These are phyloP conservation scores for Lepidopterella palustris DNA, from an alignment of 495 filamentous ascomycete species.

Conservation along the genomic window DNA sequence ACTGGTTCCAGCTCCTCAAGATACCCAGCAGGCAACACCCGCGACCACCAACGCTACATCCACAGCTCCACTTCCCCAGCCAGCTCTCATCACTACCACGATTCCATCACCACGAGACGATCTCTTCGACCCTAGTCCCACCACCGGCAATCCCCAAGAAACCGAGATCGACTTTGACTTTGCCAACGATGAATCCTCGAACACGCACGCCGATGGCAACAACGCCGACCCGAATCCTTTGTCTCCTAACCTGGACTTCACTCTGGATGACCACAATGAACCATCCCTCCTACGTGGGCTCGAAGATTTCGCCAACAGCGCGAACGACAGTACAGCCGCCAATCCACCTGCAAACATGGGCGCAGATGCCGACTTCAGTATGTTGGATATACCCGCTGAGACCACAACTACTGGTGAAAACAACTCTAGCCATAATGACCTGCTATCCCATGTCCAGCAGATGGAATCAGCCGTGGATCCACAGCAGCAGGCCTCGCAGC, in stretches of 20 bases:
- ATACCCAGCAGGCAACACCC: background rate
- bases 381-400: slow-evolving; percentile 17
- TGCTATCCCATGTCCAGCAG: background rate
- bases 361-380: slow-evolving; percentile 13
- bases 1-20: background rate
- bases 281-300: slow-evolving; percentile 26
- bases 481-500: background rate
- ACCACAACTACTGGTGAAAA: background rate
- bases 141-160: slow-evolving; percentile 15
- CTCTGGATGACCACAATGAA: slow-evolving; percentile 17
- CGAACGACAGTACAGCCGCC: slow-evolving; percentile 1
- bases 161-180: slow-evolving; percentile 25
- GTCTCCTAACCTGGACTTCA: slow-evolving; percentile 14
- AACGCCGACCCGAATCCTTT: slow-evolving; percentile 10
- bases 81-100: slow-evolving; percentile 4
- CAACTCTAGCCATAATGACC: slow-evolving; percentile 2
- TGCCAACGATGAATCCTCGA: slow-evolving; percentile 6
- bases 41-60: background rate
- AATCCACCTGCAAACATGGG: background rate
- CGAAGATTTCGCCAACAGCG: slow-evolving; percentile 25
- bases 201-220: background rate
- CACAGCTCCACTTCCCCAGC: background rate
- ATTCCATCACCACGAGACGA: slow-evolving; percentile 1
- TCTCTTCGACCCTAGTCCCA: slow-evolving; percentile 19
- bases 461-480: background rate